Conservation (phyloP, 176 grass and related monocot species). For the Triticum monococcum region DNA sequence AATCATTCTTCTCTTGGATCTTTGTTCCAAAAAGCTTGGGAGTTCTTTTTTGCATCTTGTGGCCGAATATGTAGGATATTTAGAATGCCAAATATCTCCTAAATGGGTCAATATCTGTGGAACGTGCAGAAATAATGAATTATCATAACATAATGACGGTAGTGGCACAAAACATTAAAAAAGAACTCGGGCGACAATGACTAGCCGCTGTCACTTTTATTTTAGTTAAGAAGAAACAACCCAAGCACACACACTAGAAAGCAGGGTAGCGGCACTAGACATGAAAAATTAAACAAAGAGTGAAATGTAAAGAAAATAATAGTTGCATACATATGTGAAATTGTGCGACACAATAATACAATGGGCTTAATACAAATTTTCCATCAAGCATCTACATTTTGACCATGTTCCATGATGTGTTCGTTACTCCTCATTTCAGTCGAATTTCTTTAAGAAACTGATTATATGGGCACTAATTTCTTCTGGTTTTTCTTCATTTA, state of each 20-base stretch:
- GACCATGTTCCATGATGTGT: neutral
- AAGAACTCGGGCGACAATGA: neutral
- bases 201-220: neutral
- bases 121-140: too few species aligned
- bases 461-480: constrained; percentile 55
- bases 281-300: neutral
- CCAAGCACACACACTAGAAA: neutral
- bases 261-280: neutral
- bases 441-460: constrained; percentile 53
- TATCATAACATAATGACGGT: too few species aligned
- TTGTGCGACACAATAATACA: neutral
- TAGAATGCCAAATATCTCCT: too few species aligned
- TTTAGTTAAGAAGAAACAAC: neutral
- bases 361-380: neutral
- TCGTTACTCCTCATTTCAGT: neutral
- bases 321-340: neutral
- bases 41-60: too few species aligned
- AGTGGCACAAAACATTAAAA: neutral
- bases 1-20: too few species aligned
- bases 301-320: neutral
- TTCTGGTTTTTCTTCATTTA: constrained; percentile 57
- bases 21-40: too few species aligned
- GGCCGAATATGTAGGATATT: too few species aligned
- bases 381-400: neutral
- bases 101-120: too few species aligned